Evolutionary conservation across 352 stramenopile species (phyloP), one percentile per base, ranked within the genome.

Genomic region (Thalassiosira hispida): DNA sequence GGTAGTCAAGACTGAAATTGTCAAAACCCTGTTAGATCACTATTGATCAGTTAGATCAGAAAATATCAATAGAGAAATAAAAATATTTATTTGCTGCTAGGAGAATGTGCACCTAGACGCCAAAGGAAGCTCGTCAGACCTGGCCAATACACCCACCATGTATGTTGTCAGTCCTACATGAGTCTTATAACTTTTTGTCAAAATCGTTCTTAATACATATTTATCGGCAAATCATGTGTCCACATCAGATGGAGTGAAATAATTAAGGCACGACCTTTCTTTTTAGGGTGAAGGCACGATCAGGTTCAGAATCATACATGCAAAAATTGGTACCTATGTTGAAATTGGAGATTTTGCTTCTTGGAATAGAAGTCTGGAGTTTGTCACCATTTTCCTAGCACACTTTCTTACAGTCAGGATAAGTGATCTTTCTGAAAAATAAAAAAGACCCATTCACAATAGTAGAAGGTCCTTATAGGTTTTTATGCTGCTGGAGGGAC

Each of bases 161-260:
- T n/a, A n/a, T n/a, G n/a, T n/a, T n/a, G n/a, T n/a, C n/a, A n/a
- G n/a, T n/a, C n/a, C n/a, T n/a, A n/a, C n/a, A n/a, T n/a, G n/a
- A n/a, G n/a, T n/a, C n/a, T n/a, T n/a, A n/a, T n/a, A n/a, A n/a
- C n/a, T n/a, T n/a, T n/a, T n/a, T n/a, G n/a, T n/a, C 8, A 84
- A 81, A 49, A 84, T 87, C 31, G 66, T 47, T 29, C 33, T 7
- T 16, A 87, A 75, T 0, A 73, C 59, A 20, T 66, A 81, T 59
- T 65, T 47, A 11, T 55, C 87, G 16, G 63, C 84, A 0, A 60
- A 77, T 55, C 73, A 87, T 66, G 69, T 75, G 56, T 74, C 51
- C 5, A 85, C 79, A 53, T 80, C 68, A 68, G 79, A 87, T 20
- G 83, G 83, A 47, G 79, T 35, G 69, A 74, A 49, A 87, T 89